A percentile compares a stretch with the other conserved stretches of the same genome.
Evolutionary conservation across 192 early-diverging fungal species (phyloP).

Genomic region (Coemansia sp.): DNA sequence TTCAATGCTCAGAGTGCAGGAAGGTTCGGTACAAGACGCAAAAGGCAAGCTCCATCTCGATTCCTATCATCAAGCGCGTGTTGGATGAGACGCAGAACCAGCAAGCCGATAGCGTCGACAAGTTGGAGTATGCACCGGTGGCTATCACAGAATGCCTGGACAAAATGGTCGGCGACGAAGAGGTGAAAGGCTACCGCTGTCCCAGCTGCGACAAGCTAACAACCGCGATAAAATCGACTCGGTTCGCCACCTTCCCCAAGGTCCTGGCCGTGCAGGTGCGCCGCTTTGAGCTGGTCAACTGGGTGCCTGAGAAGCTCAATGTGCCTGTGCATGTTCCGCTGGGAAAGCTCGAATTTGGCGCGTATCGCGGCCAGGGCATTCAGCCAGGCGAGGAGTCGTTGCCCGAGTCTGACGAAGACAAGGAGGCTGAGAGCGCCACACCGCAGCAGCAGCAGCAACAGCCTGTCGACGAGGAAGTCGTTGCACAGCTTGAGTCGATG

Average conservation of each 20-base stretch:
- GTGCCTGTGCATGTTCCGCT: constrained; percentile 61
- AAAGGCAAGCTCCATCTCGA: constrained; percentile 55
- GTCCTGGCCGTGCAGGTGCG: constrained; percentile 68
- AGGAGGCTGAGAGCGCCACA: background rate
- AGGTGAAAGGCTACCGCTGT: constrained; percentile 63
- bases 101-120: background rate
- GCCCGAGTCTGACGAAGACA: constrained; percentile 62
- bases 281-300: constrained; percentile 76
- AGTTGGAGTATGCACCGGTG: constrained; percentile 38
- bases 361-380: constrained; percentile 66
- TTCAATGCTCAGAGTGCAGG: constrained; percentile 84
- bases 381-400: constrained; percentile 70
- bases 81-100: constrained; percentile 1
- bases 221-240: constrained; percentile 60
- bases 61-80: constrained; percentile 69
- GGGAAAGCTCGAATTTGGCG: constrained; percentile 61
- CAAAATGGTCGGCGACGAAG: constrained; percentile 55
- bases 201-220: constrained; percentile 62
- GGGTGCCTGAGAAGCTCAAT: constrained; percentile 70
- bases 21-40: constrained; percentile 74
- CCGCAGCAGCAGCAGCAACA: constrained; percentile 31
- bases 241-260: constrained; percentile 75
- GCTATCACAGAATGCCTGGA: constrained; percentile 67
- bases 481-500: constrained; percentile 87
- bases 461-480: constrained; percentile 61